Percentiles rank a stretch among this genome's conserved stretches.
Evolutionary conservation across 2,329 filamentous ascomycete genomes (phyloP).

Genomic region (Alternaria novae-zelandiae): DNA sequence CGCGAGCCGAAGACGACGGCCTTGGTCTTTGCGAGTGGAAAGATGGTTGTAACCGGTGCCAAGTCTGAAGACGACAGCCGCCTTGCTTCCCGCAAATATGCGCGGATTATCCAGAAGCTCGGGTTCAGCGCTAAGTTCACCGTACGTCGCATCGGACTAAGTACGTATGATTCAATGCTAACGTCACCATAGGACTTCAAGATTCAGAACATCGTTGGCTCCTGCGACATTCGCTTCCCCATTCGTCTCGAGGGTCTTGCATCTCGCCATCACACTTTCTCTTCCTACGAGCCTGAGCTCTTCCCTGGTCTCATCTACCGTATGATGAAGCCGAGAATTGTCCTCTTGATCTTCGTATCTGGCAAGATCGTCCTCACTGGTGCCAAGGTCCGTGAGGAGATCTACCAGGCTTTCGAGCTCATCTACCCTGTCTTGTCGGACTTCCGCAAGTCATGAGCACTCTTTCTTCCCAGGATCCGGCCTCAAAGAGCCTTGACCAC

Average conservation of each 20-base stretch:
- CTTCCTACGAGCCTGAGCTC: conserved; percentile 93
- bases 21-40: conserved; percentile 95
- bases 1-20: conserved; percentile 98
- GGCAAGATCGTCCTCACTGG: conserved; percentile 98
- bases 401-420: conserved; percentile 58
- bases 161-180: conserved; percentile 21
- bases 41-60: conserved; percentile 99
- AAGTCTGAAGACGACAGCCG: conserved; percentile 99
- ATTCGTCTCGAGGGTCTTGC: conserved; percentile 96
- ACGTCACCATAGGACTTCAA: conserved; percentile 75
- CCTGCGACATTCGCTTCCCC: conserved; percentile 99
- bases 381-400: conserved; percentile 97
- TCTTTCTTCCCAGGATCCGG: background rate
- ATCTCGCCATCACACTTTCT: conserved; percentile 95
- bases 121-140: conserved; percentile 99
- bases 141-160: conserved; percentile 31
- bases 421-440: conserved; percentile 52
- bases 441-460: conserved; percentile 66
- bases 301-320: conserved; percentile 99
- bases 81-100: conserved; percentile 95
- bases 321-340: conserved; percentile 99
- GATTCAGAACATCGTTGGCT: conserved; percentile 95
- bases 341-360: conserved; percentile 95
- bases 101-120: conserved; percentile 98
- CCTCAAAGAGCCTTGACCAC: conserved; percentile 8